These are phyloP conservation scores for Scenedesmus sp. DNA, from an alignment of 163 green algal genomes.

Conservation along the genomic window DNA sequence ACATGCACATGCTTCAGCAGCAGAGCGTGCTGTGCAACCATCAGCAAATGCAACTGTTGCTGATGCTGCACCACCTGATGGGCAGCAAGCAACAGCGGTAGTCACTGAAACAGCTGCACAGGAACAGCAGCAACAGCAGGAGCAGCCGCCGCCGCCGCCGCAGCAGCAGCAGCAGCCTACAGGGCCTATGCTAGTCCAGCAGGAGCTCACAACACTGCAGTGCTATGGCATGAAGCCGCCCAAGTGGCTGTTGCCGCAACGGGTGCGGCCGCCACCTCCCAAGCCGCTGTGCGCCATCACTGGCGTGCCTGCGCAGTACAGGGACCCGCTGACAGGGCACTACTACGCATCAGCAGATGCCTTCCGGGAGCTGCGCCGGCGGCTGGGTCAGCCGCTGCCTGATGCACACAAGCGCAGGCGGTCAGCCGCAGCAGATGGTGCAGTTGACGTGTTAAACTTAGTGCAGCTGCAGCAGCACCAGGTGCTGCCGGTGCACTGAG, in stretches of 20 bases:
- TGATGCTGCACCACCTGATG: conserved; percentile 1
- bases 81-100: neutral
- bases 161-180: neutral
- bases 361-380: conserved; percentile 36
- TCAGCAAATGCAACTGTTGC: conserved; percentile 6
- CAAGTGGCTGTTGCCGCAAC: conserved; percentile 63
- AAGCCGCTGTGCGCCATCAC: conserved; percentile 80
- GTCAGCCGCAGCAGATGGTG: neutral
- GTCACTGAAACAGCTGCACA: neutral
- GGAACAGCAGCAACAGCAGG: neutral
- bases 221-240: conserved; percentile 52
- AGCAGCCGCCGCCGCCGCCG: neutral
- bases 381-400: conserved; percentile 28
- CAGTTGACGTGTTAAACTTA: neutral
- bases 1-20: neutral
- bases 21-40: neutral
- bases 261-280: conserved; percentile 58
- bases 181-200: neutral
- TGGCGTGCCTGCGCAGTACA: conserved; percentile 79
- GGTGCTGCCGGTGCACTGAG: neutral
- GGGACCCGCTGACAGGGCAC: conserved; percentile 79
- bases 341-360: conserved; percentile 60
- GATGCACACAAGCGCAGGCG: neutral
- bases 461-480: neutral
- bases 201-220: conserved; percentile 41